Base-by-base conservation (phyloP, 148 eudicot genomes). In the Agrostemma githago region DNA sequence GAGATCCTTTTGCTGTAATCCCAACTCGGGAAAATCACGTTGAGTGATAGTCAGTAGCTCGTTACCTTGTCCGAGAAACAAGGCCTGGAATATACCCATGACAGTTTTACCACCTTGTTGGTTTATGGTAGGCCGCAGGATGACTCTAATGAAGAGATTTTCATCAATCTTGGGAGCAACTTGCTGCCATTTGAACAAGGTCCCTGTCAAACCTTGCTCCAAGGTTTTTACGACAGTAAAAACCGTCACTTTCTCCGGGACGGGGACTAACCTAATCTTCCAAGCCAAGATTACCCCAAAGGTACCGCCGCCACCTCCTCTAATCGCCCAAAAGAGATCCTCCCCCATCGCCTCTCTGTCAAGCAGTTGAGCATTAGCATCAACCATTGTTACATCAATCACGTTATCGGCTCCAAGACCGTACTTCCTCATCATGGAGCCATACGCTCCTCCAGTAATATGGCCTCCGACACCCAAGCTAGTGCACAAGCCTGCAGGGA, bases 371-470 rank as follows among this genome's bases (percentile, higher is more conserved):
- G 87, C 85, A 46, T 82, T 75, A 9, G 75, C 86, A 75, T 86
- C 84, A 6, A 86, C 68, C 61, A 86, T 78, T 43, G 57, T 60
- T 15, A 85, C 89, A 76, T 86, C 87, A 10, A 84, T 48, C 37
- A 72, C 82, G 69, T 86, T 86, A 65, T 86, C 89, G 5, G 83
- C 85, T 4, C 83, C 85, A 40, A 85, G 85, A 9, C 88, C 88
- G 67, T 79, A 83, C 39, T 86, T 86, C 61, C 89, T 75, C 77
- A 86, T 56, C 73, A 86, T 8, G n/a, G 85, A 76, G 43, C 87
- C 89, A 17, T 79, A 76, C 14, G 87, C 85, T 41, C 83, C 83
- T 14, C 83, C 83, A 61, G 83, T 80, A 42, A 80, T 80, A 57
- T 80, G 83, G 37, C 83, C 83, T 59, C 83, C 83, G 20, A 80